Evolutionary conservation across 1,284 basidiomycete genomes (phyloP).

Genomic region (Sphaerobolus stellatus): DNA sequence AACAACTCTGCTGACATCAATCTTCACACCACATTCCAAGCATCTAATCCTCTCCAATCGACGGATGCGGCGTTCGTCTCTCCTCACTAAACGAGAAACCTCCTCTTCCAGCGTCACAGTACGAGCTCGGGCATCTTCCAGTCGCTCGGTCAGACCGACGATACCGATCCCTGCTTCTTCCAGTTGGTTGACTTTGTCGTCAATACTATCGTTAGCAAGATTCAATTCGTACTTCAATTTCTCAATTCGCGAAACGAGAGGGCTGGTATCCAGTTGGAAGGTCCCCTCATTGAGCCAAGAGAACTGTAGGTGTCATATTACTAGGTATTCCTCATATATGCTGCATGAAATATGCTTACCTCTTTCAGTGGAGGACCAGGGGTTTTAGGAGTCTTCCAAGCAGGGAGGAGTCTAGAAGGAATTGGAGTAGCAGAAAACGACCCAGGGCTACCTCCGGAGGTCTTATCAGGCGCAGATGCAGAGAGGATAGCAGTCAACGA

Average conservation of each 20-base stretch:
- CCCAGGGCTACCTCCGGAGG: conserved; percentile 56
- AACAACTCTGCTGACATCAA: conserved; percentile 49
- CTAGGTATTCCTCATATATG: neutral
- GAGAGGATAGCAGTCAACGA: conserved; percentile 50
- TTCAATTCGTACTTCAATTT: conserved; percentile 71
- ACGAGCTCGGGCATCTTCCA: conserved; percentile 64
- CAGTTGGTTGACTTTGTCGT: conserved; percentile 80
- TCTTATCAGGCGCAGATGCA: conserved; percentile 54
- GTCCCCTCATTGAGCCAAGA: conserved; percentile 68
- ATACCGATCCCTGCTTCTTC: conserved; percentile 74
- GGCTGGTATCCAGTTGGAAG: conserved; percentile 51
- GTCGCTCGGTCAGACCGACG: conserved; percentile 63
- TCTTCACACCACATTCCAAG: conserved; percentile 61
- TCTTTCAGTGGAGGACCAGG: conserved; percentile 75
- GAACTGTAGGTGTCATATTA: conserved; percentile 39
- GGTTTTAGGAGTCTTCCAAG: conserved; percentile 66
- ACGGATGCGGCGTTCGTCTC: conserved; percentile 60
- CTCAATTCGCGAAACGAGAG: conserved; percentile 61
- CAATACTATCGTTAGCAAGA: conserved; percentile 75
- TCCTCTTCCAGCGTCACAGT: conserved; percentile 65
- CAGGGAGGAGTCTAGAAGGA: conserved; percentile 60
- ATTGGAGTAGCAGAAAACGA: conserved; percentile 44
- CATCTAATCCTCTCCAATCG: conserved; percentile 61
- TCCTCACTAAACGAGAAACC: conserved; percentile 56
- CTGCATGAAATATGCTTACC: conserved; percentile 42